Evolutionary conservation across 352 stramenopile species (phyloP), one percentile per base, ranked within the genome.

Genomic region (Phytopythium litorale): DNA sequence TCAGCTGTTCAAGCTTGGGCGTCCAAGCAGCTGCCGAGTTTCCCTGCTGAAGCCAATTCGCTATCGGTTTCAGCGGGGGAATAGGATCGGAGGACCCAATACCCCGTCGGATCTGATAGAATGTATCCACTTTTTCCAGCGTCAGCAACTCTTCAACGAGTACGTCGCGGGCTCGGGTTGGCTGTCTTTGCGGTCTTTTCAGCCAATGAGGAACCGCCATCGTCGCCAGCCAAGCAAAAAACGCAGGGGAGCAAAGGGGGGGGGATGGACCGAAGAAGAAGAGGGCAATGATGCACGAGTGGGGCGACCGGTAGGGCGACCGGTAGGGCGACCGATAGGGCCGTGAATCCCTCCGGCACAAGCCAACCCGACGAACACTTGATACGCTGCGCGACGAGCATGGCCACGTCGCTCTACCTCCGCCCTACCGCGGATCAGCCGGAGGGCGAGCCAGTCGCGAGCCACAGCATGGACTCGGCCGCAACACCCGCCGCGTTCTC

Each of bases 1-100:
- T 56, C 49, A 56, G 30, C 25, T 25, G 49, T 56, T 21, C 23
- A 38, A 38, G n/a, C 19, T 19, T 7, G 4, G 11, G 7, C n/a
- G 35, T 54, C 33, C 50, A 33, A 56, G 21, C 50, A 56, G 50
- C 50, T 56, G 50, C 18, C 38, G 28, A 40, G 35, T 40, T 40
- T 40, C 37, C 13, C 33, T 38, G 33, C 33, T 38, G 33, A 38
- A 38, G 33, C 28, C 28, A 38, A 38, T 13, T 13, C 9, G 33
- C 1, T 38, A 13, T 30, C 4, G 28, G 28, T 30, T 30, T 30
- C 28, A 30, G 28, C 28, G 4, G 28, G 35, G 35, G 8, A 40
- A 40, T 11, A 1, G 35, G 4, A 40, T 40, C 35, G 35, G 35
- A 49, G 23, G 32, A 16, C n/a, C 19, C n/a, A 6, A 18, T 51